A percentile compares a stretch with the other conserved stretches of the same genome.
These are phyloP conservation scores for Cytospora mali DNA, from an alignment of 2,329 filamentous ascomycete genomes.

Conservation along the genomic window DNA sequence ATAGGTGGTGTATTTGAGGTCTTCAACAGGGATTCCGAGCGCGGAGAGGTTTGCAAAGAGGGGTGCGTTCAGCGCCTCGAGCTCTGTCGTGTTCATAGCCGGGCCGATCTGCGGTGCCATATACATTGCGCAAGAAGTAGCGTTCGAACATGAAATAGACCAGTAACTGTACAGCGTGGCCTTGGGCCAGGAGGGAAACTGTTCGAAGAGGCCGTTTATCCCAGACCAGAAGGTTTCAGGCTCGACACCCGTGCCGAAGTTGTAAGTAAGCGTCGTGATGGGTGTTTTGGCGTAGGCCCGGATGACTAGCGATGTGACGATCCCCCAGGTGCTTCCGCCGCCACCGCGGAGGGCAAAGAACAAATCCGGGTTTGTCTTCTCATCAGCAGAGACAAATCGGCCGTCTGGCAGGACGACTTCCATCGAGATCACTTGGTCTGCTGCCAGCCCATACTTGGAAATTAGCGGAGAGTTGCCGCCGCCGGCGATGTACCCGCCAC, in stretches of 20 bases:
- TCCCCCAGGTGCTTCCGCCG: conserved; percentile 44
- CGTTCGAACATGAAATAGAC: conserved; percentile 30
- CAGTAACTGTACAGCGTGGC: conserved; percentile 39
- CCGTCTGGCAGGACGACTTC: conserved; percentile 53
- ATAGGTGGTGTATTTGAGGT: conserved; percentile 32
- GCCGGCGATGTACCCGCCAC: conserved; percentile 50
- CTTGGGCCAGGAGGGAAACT: conserved; percentile 35
- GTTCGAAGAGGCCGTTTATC: conserved; percentile 35
- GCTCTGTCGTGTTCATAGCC: conserved; percentile 9
- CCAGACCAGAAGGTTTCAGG: conserved; percentile 44
- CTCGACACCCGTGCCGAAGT: conserved; percentile 46
- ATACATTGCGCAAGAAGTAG: conserved; percentile 32
- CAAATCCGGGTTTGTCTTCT: conserved; percentile 46
- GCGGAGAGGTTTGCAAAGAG: conserved; percentile 52
- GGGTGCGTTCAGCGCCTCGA: conserved; percentile 15
- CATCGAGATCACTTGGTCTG: conserved; percentile 51
- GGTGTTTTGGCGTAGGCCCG: conserved; percentile 32
- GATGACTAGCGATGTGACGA: conserved; percentile 38
- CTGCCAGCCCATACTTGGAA: conserved; percentile 51
- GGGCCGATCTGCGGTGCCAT: conserved; percentile 28
- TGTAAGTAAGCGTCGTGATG: conserved; percentile 33
- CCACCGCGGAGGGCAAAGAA: conserved; percentile 55
- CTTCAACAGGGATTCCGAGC: conserved; percentile 35
- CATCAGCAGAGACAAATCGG: conserved; percentile 44
- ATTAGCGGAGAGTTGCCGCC: conserved; percentile 59